These are phyloP conservation scores for Macrolepiota albuminosa DNA, from an alignment of 768 basidiomycete species.

Conservation along the genomic window DNA sequence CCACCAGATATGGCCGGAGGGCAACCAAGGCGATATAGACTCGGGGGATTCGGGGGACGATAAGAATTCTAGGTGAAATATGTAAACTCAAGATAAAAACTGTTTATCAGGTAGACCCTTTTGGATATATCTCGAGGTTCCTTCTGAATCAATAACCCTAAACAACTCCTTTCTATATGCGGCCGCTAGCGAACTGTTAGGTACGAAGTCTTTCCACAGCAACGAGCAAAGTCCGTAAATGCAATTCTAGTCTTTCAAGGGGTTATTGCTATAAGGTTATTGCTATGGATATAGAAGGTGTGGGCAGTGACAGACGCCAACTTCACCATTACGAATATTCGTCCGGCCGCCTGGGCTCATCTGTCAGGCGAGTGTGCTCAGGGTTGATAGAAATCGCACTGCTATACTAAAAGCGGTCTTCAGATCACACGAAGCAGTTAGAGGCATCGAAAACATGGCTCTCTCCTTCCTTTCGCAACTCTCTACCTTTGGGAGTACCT, in stretches of 20 bases:
- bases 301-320: neutral
- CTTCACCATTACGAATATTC: neutral
- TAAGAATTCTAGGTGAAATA: conserved; percentile 2
- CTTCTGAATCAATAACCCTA: conserved; percentile 1
- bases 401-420: neutral
- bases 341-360: neutral
- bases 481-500: conserved; percentile 17
- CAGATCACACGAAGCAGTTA: conserved; percentile 14
- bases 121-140: neutral
- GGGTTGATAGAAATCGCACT: neutral
- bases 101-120: neutral
- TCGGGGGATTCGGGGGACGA: conserved; percentile 16
- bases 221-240: neutral
- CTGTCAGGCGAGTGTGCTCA: neutral
- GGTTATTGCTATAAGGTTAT: neutral
- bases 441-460: conserved; percentile 31
- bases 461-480: conserved; percentile 33
- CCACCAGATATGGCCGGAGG: conserved; percentile 20
- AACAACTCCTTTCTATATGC: neutral
- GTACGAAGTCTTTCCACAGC: neutral
- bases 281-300: neutral
- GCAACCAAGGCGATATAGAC: conserved; percentile 12
- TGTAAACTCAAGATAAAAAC: neutral
- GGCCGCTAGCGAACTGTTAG: neutral
- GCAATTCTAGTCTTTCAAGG: neutral